Base-by-base conservation (phyloP, 768 basidiomycete species). In the Mycena rosella region DNA sequence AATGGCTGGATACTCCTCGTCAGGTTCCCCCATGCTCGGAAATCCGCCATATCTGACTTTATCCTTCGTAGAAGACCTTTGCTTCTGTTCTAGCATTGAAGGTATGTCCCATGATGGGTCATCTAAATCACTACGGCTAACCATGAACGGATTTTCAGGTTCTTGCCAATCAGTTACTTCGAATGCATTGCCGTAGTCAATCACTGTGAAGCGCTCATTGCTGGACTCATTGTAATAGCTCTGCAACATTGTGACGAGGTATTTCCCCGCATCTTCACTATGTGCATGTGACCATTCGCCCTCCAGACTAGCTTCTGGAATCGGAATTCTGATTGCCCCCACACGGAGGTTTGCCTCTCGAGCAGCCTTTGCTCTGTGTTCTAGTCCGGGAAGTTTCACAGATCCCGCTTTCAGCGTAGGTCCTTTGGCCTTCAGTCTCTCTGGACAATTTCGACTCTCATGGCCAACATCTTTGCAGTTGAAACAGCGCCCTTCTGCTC, bases 381-480 rank as follows among this genome's bases (percentile, higher is more conserved):
- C 56, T 1, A 52, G 26, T n/a, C 9, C 26, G 0, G 34, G 5
- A 20, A 58, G 32, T 9, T 34, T 24, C 1, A 69, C 52, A 11
- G 70, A 47, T 17, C 53, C 57, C 4, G 58, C 26, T n/a, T 62
- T 62, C 14, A 63, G n/a, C 6, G 55, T 57, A 7, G 71, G 71
- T 15, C 62, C 70, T 53, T 65, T 72, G 10, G 71, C 71, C 56
- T 49, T 13, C 52, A 5, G 2, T 3, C 38, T 10, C 9, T 34
- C 40, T 1, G 71, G 69, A 29, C 74, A 75, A 26, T 75, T 68
- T 14, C 63, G 36, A 15, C 60, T 61, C 0, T 68, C 47, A 49
- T 76, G 74, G 0, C 75, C 75, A 0, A 64, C 15, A 11, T 75
- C 68, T 26, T 71, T 66, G 52, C 74, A 76, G 9, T 42, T 48